phyloP scores from a whole-genome alignment of 2,329 filamentous ascomycete genomes.

The Verruconis gallopava region DNA sequence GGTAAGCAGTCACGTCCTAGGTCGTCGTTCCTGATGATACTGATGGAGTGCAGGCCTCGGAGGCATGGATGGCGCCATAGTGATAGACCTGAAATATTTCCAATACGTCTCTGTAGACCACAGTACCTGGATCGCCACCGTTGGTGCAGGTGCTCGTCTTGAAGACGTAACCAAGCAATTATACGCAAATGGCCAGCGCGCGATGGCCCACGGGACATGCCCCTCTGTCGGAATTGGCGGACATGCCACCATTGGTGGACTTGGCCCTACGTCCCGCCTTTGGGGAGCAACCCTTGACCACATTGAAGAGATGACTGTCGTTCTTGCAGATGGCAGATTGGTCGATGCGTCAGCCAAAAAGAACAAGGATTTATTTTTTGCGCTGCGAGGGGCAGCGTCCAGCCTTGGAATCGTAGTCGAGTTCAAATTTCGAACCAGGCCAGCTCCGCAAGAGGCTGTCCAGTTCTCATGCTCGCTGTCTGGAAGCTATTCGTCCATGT shows the following conservation, averaged over 20 bases:
- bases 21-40: neutral
- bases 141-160: slow-evolving; percentile 38
- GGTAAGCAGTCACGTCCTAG: slow-evolving; percentile 24
- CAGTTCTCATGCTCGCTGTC: slow-evolving; percentile 26
- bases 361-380: slow-evolving; percentile 45
- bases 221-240: slow-evolving; percentile 45
- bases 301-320: slow-evolving; percentile 41
- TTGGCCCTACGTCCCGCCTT: slow-evolving; percentile 46
- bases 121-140: slow-evolving; percentile 28
- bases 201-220: slow-evolving; percentile 40
- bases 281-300: slow-evolving; percentile 46
- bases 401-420: slow-evolving; percentile 45
- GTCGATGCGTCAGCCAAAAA: slow-evolving; percentile 19
- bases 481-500: slow-evolving; percentile 3
- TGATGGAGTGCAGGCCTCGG: neutral
- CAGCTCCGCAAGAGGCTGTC: slow-evolving; percentile 42
- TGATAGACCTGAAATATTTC: slow-evolving; percentile 35
- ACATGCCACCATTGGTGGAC: slow-evolving; percentile 40
- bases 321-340: slow-evolving; percentile 43
- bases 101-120: slow-evolving; percentile 31
- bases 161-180: slow-evolving; percentile 25
- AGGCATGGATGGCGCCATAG: slow-evolving; percentile 29
- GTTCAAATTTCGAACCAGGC: slow-evolving; percentile 44
- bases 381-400: slow-evolving; percentile 42
- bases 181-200: slow-evolving; percentile 24